A percentile compares a stretch with the other conserved stretches of the same genome.
These are phyloP conservation scores for Saccharomyces hybrid DNA, from an alignment of 1,139 yeast genomes.

Conservation along the genomic window DNA sequence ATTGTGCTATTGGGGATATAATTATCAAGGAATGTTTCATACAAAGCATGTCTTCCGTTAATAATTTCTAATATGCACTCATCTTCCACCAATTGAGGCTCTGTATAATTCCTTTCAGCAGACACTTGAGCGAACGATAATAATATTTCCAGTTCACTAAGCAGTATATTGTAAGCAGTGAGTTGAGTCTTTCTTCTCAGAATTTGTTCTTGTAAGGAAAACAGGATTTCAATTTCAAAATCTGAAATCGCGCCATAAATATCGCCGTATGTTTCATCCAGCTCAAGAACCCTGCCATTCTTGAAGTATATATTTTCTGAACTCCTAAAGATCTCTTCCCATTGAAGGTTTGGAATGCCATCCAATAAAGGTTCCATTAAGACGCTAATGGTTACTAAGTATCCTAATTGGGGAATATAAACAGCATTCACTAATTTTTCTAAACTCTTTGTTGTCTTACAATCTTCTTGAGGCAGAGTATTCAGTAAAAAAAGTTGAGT, in stretches of 20 bases:
- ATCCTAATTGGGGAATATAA: constrained; percentile 42
- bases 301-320: constrained; percentile 35
- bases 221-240: constrained; percentile 37
- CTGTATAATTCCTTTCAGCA: constrained; percentile 27
- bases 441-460: constrained; percentile 3
- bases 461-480: constrained; percentile 8
- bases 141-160: constrained; percentile 37
- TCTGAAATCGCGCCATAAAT: constrained; percentile 36
- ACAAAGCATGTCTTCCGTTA: constrained; percentile 37
- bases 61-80: constrained; percentile 19
- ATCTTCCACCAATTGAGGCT: constrained; percentile 34
- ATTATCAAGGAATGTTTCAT: constrained; percentile 33
- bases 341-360: constrained; percentile 14
- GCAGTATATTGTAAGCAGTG: constrained; percentile 14
- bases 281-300: constrained; percentile 25
- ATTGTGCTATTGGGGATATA: constrained; percentile 35
- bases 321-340: constrained; percentile 38
- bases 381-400: constrained; percentile 29
- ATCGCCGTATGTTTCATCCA: constrained; percentile 39
- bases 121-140: constrained; percentile 36
- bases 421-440: constrained; percentile 31
- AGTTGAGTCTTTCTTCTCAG: constrained; percentile 18
- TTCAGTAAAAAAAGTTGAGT: constrained; percentile 7
- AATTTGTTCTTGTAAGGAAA: constrained; percentile 31
- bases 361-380: constrained; percentile 8